phyloP scores from a whole-genome alignment of 225 moss, liverwort and hornwort species.

The Marchantia paleacea region DNA sequence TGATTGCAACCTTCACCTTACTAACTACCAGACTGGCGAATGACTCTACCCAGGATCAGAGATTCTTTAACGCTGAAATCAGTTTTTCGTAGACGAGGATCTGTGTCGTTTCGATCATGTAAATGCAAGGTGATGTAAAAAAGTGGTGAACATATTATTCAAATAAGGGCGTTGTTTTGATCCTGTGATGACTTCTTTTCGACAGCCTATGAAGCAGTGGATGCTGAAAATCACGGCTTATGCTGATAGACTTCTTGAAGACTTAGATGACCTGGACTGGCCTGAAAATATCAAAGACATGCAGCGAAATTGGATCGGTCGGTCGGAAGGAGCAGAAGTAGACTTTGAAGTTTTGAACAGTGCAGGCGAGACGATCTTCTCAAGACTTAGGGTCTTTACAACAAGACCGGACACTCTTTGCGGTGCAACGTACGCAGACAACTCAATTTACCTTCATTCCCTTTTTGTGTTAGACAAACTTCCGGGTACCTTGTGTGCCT shows the following conservation, averaged over 20 bases:
- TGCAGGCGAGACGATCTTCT: constrained; percentile 32
- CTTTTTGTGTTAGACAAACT: not conserved
- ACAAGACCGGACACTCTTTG: constrained; percentile 94
- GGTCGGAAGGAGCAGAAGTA: constrained; percentile 91
- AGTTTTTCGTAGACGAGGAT: no score
- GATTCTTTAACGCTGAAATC: no score
- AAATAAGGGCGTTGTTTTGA: no score
- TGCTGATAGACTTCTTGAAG: constrained; percentile 87
- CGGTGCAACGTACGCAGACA: constrained; percentile 73
- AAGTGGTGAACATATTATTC: no score
- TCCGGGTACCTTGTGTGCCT: not conserved
- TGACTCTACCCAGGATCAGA: no score
- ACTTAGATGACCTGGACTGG: constrained; percentile 85
- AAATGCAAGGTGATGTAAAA: no score
- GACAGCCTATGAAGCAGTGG: constrained; percentile 98
- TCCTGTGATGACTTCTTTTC: not conserved
- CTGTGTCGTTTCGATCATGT: no score
- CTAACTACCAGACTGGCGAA: no score
- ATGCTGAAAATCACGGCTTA: constrained; percentile 90
- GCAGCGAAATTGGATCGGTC: constrained; percentile 97
- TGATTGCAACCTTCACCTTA: no score
- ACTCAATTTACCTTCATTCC: not conserved
- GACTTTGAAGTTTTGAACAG: constrained; percentile 54
- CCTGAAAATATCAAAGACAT: constrained; percentile 97
- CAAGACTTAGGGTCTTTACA: constrained; percentile 77